Conservation (phyloP, 164 flowering plant species). For the Platanus orientalis region DNA sequence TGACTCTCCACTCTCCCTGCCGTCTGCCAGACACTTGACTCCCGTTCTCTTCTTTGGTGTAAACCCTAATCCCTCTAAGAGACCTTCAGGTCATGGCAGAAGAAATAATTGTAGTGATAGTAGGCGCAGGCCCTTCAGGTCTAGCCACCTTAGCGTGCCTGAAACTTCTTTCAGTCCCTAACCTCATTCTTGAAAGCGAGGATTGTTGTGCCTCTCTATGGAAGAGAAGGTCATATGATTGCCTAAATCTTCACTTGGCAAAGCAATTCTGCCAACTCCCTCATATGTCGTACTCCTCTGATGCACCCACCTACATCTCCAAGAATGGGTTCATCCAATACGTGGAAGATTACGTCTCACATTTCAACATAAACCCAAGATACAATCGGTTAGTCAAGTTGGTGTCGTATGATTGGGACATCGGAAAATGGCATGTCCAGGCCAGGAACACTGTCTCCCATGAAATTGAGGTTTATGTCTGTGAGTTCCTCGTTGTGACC, state of each 20-base stretch:
- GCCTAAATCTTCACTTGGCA: conserved; percentile 7
- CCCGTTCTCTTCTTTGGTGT: too few species aligned
- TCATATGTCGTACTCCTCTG: conserved; percentile 3
- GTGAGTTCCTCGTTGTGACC: conserved; percentile 1
- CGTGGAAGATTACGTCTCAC: not conserved
- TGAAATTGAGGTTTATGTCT: not conserved
- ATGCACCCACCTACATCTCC: not conserved
- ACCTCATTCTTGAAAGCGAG: conserved; percentile 11
- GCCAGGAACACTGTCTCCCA: not conserved
- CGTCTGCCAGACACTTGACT: too few species aligned
- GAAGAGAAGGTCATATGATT: conserved; percentile 9
- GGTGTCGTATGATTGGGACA: not conserved
- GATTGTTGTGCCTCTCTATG: conserved; percentile 10
- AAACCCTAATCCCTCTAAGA: not conserved
- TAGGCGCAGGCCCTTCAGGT: conserved; percentile 15
- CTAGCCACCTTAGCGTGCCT: conserved; percentile 9
- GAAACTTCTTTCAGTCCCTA: conserved; percentile 1
- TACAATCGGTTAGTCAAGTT: conserved; percentile 4
- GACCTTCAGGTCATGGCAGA: too few species aligned
- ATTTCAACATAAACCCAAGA: not conserved
- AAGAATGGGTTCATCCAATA: conserved; percentile 4
- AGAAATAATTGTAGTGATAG: conserved; percentile 7
- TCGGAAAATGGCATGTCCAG: conserved; percentile 3
- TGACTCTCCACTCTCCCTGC: too few species aligned
- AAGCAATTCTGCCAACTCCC: conserved; percentile 10